Evolutionary conservation across 176 grass and related monocot species (phyloP).

Genomic region (Tillandsia fasciculata): DNA sequence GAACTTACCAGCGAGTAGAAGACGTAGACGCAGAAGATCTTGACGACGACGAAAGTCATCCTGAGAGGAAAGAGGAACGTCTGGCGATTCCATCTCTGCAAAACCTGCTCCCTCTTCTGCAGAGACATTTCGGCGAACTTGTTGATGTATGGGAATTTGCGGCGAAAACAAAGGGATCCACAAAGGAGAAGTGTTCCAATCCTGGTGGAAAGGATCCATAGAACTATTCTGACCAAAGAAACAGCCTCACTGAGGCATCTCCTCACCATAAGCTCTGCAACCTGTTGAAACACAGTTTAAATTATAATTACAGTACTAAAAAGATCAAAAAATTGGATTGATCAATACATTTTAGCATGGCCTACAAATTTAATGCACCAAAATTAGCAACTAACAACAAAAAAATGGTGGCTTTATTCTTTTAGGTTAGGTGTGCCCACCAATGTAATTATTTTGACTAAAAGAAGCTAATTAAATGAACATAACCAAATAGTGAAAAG

Average conservation of each 20-base stretch:
- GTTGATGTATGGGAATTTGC: conserved; percentile 43
- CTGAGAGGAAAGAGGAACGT: conserved; percentile 46
- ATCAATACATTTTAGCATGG: no score
- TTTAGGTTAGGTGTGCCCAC: not conserved
- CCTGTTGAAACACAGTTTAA: conserved; percentile 21
- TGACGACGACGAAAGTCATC: conserved; percentile 52
- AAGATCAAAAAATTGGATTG: not conserved
- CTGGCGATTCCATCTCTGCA: conserved; percentile 57
- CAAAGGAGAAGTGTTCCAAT: conserved; percentile 65
- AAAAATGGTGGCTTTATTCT: not conserved
- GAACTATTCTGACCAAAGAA: conserved; percentile 43
- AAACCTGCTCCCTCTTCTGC: conserved; percentile 32
- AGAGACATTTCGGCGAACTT: conserved; percentile 49
- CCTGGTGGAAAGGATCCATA: conserved; percentile 65
- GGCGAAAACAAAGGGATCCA: conserved; percentile 35
- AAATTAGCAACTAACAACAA: no score
- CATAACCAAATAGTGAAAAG: not conserved
- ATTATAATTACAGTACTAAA: not conserved
- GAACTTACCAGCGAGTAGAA: conserved; percentile 71
- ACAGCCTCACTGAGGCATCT: conserved; percentile 40
- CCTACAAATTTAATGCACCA: no score
- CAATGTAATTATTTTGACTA: no score
- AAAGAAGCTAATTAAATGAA: conserved; percentile 7
- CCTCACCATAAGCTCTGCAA: conserved; percentile 53
- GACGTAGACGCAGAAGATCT: conserved; percentile 50